Conservation (phyloP, 768 basidiomycete genomes). For the Hebeloma cylindrosporum region DNA sequence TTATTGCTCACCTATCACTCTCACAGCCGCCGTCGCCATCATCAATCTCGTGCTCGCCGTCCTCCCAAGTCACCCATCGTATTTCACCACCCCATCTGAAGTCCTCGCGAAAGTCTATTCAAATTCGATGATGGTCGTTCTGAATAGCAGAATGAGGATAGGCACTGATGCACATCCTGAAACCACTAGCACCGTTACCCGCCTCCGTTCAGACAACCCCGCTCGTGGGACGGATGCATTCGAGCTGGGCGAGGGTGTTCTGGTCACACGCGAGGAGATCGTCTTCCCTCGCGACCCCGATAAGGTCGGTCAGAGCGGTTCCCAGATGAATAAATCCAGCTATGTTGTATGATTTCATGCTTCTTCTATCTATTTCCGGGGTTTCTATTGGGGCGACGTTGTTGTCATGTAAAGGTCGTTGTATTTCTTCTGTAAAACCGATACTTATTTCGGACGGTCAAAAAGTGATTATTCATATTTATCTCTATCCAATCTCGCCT, state of each 20-base stretch:
- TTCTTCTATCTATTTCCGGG: too few species aligned
- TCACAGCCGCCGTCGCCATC: slow-evolving; percentile 16
- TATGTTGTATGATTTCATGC: neutral
- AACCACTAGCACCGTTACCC: neutral
- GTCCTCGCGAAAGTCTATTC: slow-evolving; percentile 19
- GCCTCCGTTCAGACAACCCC: neutral
- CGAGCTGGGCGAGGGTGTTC: neutral
- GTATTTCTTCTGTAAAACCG: too few species aligned
- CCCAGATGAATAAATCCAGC: neutral
- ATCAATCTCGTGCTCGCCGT: slow-evolving; percentile 12
- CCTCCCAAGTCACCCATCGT: slow-evolving; percentile 9
- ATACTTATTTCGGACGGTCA: too few species aligned
- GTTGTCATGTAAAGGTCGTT: too few species aligned
- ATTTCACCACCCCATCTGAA: slow-evolving; percentile 10
- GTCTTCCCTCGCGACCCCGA: slow-evolving; percentile 1
- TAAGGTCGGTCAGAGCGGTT: neutral
- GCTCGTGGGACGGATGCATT: slow-evolving; percentile 1
- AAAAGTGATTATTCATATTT: too few species aligned
- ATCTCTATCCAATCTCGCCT: too few species aligned
- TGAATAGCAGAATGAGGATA: slow-evolving; percentile 15
- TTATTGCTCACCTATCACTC: too few species aligned
- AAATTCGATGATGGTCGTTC: slow-evolving; percentile 15
- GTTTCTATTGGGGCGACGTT: too few species aligned
- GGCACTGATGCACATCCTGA: neutral
- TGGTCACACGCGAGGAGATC: slow-evolving; percentile 2